Evolutionary conservation across 352 stramenopile species (phyloP).

Genomic region (Saprolegnia parasitica): DNA sequence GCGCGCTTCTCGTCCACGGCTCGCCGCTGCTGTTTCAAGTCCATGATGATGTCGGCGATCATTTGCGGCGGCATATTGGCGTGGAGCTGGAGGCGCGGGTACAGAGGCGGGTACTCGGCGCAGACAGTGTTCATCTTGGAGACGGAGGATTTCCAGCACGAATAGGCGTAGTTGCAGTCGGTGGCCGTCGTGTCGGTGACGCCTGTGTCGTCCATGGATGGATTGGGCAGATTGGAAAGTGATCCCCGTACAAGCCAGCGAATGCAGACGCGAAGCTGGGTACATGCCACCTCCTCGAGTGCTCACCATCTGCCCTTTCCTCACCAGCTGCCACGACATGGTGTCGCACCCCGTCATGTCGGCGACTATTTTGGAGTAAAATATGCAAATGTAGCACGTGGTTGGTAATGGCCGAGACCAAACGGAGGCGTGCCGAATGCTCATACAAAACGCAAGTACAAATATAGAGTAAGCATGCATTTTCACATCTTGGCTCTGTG

Average conservation of each 20-base stretch:
- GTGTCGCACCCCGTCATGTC: background rate
- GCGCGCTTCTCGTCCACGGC: background rate
- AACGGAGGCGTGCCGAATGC: too few relatives aligned
- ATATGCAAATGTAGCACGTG: too few relatives aligned
- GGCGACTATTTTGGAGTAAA: background rate
- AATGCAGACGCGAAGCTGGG: background rate
- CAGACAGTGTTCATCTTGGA: background rate
- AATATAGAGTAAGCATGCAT: too few relatives aligned
- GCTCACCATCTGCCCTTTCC: background rate
- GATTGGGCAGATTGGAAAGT: background rate
- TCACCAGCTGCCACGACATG: background rate
- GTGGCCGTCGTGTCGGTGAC: too few relatives aligned
- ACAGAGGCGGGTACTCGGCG: background rate
- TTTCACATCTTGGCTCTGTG: background rate
- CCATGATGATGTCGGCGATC: background rate
- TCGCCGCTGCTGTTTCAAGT: background rate
- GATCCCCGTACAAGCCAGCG: background rate
- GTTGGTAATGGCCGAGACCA: too few relatives aligned
- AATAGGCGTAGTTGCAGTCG: background rate
- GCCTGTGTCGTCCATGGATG: background rate
- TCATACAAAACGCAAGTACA: too few relatives aligned
- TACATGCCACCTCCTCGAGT: background rate
- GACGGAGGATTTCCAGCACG: background rate
- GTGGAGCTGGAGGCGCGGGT: background rate
- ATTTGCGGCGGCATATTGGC: background rate